Percentiles rank a stretch among this genome's conserved stretches.
Conservation (phyloP, 2,329 filamentous ascomycete genomes). For the Cordyceps cateniannulata region DNA sequence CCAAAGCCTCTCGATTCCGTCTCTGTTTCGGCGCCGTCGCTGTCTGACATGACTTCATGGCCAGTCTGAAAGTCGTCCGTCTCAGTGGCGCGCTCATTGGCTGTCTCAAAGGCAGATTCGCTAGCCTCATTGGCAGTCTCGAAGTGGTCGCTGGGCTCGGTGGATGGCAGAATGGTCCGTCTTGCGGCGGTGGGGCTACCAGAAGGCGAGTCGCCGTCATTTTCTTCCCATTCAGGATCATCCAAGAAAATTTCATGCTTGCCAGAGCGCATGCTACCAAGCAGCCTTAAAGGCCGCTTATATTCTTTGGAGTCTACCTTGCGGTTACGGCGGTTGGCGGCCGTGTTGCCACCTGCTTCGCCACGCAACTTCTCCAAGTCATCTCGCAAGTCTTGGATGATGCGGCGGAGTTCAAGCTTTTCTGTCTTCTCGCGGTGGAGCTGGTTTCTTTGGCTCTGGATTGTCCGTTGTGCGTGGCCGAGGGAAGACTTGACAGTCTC, state of each 20-base stretch:
- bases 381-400: constrained; percentile 91
- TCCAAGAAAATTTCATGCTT: constrained; percentile 74
- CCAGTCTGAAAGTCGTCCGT: constrained; percentile 95
- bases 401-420: constrained; percentile 89
- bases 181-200: constrained; percentile 5
- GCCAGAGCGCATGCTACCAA: constrained; percentile 68
- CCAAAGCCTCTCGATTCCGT: constrained; percentile 58
- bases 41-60: constrained; percentile 69
- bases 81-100: constrained; percentile 76
- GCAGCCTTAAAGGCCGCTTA: constrained; percentile 72
- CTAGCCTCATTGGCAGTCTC: constrained; percentile 76
- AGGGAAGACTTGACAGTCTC: constrained; percentile 94
- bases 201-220: constrained; percentile 38
- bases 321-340: constrained; percentile 53
- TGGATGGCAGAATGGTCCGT: constrained; percentile 15
- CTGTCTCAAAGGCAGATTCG: constrained; percentile 58
- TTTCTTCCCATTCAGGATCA: constrained; percentile 87
- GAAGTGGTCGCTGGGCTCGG: constrained; percentile 61
- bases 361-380: constrained; percentile 71
- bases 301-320: constrained; percentile 60
- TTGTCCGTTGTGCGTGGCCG: constrained; percentile 90
- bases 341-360: constrained; percentile 34
- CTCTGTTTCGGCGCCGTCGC: constrained; percentile 71
- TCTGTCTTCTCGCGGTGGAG: constrained; percentile 98
- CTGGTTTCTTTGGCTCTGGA: constrained; percentile 89